Conservation (phyloP, 495 filamentous ascomycete species). For the Lasiosphaeria hispida region DNA sequence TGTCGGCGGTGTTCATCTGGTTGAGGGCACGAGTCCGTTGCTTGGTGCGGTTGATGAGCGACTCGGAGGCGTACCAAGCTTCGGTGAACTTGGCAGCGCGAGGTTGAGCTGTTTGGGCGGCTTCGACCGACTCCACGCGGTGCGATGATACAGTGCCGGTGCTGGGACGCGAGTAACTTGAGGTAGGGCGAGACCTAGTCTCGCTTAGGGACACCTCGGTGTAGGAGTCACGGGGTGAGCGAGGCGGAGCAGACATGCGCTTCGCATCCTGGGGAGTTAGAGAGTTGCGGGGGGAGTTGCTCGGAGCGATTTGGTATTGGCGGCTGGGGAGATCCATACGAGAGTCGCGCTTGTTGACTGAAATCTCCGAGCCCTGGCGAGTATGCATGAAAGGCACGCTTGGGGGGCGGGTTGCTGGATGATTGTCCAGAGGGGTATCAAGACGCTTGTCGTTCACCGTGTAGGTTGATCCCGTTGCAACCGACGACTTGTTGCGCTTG, state of each 20-base stretch:
- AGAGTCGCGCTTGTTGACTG: conserved; percentile 47
- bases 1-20: conserved; percentile 39
- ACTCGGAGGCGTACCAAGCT: conserved; percentile 54
- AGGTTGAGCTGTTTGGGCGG: conserved; percentile 38
- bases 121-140: conserved; percentile 16
- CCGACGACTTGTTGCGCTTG: conserved; percentile 75
- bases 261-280: conserved; percentile 39
- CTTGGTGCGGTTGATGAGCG: conserved; percentile 52
- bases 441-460: conserved; percentile 51
- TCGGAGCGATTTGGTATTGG: conserved; percentile 47
- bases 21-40: conserved; percentile 39
- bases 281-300: conserved; percentile 48
- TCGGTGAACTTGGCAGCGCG: conserved; percentile 64
- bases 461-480: conserved; percentile 53
- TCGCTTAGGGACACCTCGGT: conserved; percentile 40
- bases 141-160: conserved; percentile 24
- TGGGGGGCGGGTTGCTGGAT: conserved; percentile 47
- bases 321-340: conserved; percentile 49
- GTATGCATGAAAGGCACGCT: conserved; percentile 76
- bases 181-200: conserved; percentile 25
- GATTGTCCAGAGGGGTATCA: conserved; percentile 45
- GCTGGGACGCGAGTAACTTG: conserved; percentile 13
- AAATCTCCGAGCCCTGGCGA: conserved; percentile 55
- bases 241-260: conserved; percentile 37
- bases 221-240: conserved; percentile 33